phyloP scores from a whole-genome alignment of 371 early-diverging fungal species.

The Circinella minor region DNA sequence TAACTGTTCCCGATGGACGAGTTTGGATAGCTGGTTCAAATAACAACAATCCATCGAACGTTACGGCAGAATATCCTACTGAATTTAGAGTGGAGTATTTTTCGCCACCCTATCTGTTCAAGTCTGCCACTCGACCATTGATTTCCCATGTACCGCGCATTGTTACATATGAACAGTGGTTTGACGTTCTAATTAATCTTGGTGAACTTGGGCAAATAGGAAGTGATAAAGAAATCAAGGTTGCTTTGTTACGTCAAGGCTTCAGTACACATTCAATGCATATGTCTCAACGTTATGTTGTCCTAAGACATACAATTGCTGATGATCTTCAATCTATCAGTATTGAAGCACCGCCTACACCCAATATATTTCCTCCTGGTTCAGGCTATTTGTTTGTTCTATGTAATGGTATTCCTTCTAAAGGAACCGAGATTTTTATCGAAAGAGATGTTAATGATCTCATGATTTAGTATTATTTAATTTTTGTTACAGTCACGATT shows the following conservation, averaged over 20 bases:
- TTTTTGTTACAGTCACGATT: not conserved
- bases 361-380: constrained; percentile 65
- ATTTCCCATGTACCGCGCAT: constrained; percentile 47
- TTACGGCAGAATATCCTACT: constrained; percentile 50
- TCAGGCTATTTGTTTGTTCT: constrained; percentile 56
- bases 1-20: constrained; percentile 62
- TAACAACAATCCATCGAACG: constrained; percentile 45
- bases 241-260: constrained; percentile 50
- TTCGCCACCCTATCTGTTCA: constrained; percentile 63
- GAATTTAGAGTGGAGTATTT: constrained; percentile 68
- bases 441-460: constrained; percentile 21
- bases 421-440: constrained; percentile 36
- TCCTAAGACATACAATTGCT: constrained; percentile 29
- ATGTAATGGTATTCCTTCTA: constrained; percentile 59
- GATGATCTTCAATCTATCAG: constrained; percentile 32
- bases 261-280: constrained; percentile 69
- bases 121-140: constrained; percentile 49
- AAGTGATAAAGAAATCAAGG: constrained; percentile 32
- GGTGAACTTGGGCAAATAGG: constrained; percentile 30
- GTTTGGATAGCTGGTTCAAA: constrained; percentile 55
- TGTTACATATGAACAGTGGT: constrained; percentile 38
- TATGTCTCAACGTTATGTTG: constrained; percentile 65
- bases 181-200: constrained; percentile 37
- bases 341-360: constrained; percentile 56
- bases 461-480: constrained; percentile 9